A percentile compares a stretch with the other conserved stretches of the same genome.
These are phyloP conservation scores for Aspergillus terreus DNA, from an alignment of 2,329 filamentous ascomycete species.

Conservation along the genomic window DNA sequence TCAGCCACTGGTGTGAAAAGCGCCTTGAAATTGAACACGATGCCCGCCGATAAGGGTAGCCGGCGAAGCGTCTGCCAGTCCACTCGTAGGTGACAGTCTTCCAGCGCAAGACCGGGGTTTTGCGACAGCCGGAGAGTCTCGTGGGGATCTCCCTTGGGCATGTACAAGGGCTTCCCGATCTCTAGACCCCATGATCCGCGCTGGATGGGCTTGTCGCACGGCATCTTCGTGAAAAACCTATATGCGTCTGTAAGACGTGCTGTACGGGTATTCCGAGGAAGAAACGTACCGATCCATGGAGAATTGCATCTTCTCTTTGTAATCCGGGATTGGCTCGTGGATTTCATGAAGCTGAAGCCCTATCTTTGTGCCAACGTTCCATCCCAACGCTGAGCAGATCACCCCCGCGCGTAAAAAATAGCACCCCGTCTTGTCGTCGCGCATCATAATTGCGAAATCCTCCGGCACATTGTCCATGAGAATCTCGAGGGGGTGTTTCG, in stretches of 20 bases:
- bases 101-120: slow-evolving; percentile 51
- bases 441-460: slow-evolving; percentile 74
- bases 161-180: slow-evolving; percentile 69
- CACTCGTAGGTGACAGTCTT: slow-evolving; percentile 67
- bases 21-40: slow-evolving; percentile 88
- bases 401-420: slow-evolving; percentile 74
- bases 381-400: slow-evolving; percentile 75
- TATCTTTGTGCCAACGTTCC: slow-evolving; percentile 73
- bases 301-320: slow-evolving; percentile 81
- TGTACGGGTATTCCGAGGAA: background rate
- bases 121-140: slow-evolving; percentile 59
- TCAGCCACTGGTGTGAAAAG: slow-evolving; percentile 71
- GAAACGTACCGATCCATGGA: slow-evolving; percentile 71
- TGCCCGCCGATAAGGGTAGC: slow-evolving; percentile 67
- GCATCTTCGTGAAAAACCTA: slow-evolving; percentile 78
- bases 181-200: slow-evolving; percentile 82
- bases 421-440: slow-evolving; percentile 65
- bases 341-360: slow-evolving; percentile 67
- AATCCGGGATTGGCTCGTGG: slow-evolving; percentile 72
- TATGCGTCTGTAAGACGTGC: background rate
- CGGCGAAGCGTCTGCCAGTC: slow-evolving; percentile 86
- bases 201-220: slow-evolving; percentile 71
- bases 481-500: slow-evolving; percentile 63
- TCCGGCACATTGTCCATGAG: slow-evolving; percentile 77
- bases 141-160: slow-evolving; percentile 65